Evolutionary conservation across 352 stramenopile species (phyloP), one percentile per base, ranked within the genome.

Genomic region (Lagenidium giganteum): DNA sequence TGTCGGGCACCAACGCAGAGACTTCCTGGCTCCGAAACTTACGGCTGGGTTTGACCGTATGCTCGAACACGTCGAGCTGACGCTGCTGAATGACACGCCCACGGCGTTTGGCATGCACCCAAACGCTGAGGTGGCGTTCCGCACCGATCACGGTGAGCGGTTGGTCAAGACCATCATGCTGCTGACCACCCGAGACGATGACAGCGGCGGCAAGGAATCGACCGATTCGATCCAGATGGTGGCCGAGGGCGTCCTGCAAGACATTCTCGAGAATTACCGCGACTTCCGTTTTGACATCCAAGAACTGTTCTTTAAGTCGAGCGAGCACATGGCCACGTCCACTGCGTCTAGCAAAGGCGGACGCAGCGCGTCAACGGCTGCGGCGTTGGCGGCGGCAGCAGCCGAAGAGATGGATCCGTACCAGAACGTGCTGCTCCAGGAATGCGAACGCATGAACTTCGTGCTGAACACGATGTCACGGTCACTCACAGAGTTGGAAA

Each of bases 101-200:
- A 69, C 80, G 8, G 85, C 87, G 3, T 96, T 97, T 67, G 88
- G 88, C 0, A 33, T 97, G 31, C 90, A 97, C 43, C 83, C 90
- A n/a, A 97, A 97, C 57, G 85, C 88, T 5, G 89, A 97, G 52
- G 93, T 97, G 12, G 82, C 79, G 14, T 97, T 97, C 51, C 80
- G 86, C 17, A 97, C 87, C 9, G 69, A 89, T 8, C 70, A 77
- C 29, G 86, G 82, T 0, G 80, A 95, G 17, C 61, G 67, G 8
- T 54, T 96, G 17, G 64, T 96, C 29, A 53, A 76, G 43, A 76
- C 80, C 9, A 78, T 96, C 28, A 32, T 96, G n/a, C 42, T 91
- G 6, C 64, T 96, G 12, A 66, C 63, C 11, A 62, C 51, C 6
- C 69, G 64, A 20, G 78, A 83, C 30, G 61, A 80, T 20, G 64